Conservation (phyloP, 441 rosid species). For the Erysimum cheiri region DNA sequence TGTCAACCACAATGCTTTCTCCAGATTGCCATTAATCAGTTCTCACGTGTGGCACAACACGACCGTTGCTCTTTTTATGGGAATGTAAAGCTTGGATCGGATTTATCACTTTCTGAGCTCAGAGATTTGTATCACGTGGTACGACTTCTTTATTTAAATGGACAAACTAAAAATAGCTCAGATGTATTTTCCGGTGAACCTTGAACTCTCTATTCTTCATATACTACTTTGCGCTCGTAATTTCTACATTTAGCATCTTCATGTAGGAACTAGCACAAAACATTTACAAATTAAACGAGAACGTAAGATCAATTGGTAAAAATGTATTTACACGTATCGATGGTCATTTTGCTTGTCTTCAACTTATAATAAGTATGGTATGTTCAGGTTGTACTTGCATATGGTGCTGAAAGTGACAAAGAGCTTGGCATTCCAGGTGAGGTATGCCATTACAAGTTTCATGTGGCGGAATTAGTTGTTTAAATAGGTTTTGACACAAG, state of each 20-base stretch:
- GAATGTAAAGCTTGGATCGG: slow-evolving; percentile 72
- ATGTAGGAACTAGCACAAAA: neutral
- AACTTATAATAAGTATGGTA: slow-evolving; percentile 17
- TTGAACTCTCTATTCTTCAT: neutral
- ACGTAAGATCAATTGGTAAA: neutral
- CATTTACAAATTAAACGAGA: neutral
- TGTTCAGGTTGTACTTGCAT: slow-evolving; percentile 88
- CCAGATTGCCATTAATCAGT: slow-evolving; percentile 88
- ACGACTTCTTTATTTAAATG: slow-evolving; percentile 41
- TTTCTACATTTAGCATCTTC: neutral
- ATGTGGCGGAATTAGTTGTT: slow-evolving; percentile 10
- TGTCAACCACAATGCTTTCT: slow-evolving; percentile 55
- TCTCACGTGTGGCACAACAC: slow-evolving; percentile 74
- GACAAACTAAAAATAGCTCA: slow-evolving; percentile 64
- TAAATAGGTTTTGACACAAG: neutral
- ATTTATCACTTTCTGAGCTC: slow-evolving; percentile 74
- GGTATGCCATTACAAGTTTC: slow-evolving; percentile 50
- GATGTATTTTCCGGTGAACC: slow-evolving; percentile 38
- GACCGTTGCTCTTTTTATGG: slow-evolving; percentile 78
- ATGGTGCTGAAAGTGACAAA: slow-evolving; percentile 97
- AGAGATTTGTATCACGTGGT: slow-evolving; percentile 82
- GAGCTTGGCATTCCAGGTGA: slow-evolving; percentile 81
- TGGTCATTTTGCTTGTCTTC: neutral
- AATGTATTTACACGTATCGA: neutral
- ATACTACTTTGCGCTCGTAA: neutral